These are phyloP conservation scores for Quercus alba DNA, from an alignment of 306 rosid genomes.

Conservation along the genomic window DNA sequence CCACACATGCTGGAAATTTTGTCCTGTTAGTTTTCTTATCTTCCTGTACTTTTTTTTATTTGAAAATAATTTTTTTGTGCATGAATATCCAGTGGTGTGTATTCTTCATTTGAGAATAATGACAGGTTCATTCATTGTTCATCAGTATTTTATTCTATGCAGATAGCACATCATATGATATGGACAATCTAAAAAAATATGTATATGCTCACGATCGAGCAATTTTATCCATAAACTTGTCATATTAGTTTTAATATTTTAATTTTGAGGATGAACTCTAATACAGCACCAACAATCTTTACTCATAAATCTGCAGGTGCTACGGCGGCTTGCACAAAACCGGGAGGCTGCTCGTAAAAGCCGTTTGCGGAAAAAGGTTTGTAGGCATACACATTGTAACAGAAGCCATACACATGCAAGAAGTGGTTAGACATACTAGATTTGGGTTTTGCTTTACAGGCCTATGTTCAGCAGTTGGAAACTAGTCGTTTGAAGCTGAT, in stretches of 20 bases:
- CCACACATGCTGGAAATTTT: not conserved
- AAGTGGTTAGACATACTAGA: slow-evolving; percentile 16
- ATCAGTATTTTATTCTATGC: not conserved
- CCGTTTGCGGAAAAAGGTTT: slow-evolving; percentile 86
- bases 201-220: slow-evolving; percentile 2
- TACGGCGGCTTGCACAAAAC: slow-evolving; percentile 94
- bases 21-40: not conserved
- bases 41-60: not conserved
- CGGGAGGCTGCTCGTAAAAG: slow-evolving; percentile 99
- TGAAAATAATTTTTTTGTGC: not conserved
- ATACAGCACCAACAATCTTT: not conserved
- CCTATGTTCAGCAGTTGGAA: slow-evolving; percentile 89
- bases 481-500: slow-evolving; percentile 74
- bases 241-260: not conserved
- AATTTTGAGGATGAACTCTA: not conserved
- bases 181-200: not conserved
- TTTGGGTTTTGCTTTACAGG: slow-evolving; percentile 45
- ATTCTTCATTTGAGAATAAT: not conserved
- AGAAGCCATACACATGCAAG: slow-evolving; percentile 4
- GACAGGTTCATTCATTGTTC: not conserved
- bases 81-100: not conserved
- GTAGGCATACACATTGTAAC: slow-evolving; percentile 25
- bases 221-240: not conserved
- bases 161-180: not conserved
- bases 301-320: slow-evolving; percentile 53